phyloP scores from a whole-genome alignment of 345 rosid species.

The Rhizophora apiculata region DNA sequence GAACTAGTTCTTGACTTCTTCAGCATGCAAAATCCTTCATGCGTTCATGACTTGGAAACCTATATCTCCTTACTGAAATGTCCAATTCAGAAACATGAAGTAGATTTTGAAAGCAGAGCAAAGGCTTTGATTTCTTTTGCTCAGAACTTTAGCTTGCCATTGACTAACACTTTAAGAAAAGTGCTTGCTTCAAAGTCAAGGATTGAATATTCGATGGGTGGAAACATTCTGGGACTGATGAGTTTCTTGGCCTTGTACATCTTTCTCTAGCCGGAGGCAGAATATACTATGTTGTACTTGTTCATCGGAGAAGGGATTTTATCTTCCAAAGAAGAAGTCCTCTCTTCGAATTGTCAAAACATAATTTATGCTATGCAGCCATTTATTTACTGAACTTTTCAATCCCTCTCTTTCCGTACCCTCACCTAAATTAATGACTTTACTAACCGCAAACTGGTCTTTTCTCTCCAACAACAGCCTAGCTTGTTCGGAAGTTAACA shows the following conservation, averaged over 20 bases:
- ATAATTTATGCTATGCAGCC: too few species aligned
- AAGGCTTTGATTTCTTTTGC: slow-evolving; percentile 5
- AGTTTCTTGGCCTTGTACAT: slow-evolving; percentile 20
- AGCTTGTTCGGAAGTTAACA: too few species aligned
- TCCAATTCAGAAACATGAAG: slow-evolving; percentile 12
- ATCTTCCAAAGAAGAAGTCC: slow-evolving; percentile 15
- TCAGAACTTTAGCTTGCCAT: neutral
- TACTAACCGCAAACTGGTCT: too few species aligned
- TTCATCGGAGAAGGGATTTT: too few species aligned
- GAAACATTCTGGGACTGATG: slow-evolving; percentile 15
- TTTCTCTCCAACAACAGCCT: too few species aligned
- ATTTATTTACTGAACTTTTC: too few species aligned
- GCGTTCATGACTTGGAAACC: slow-evolving; percentile 72
- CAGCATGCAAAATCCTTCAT: slow-evolving; percentile 63
- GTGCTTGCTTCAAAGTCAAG: slow-evolving; percentile 15
- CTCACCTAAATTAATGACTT: too few species aligned
- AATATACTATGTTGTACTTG: neutral
- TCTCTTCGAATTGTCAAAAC: too few species aligned
- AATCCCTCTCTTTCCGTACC: too few species aligned
- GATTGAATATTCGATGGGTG: slow-evolving; percentile 12
- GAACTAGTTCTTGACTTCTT: slow-evolving; percentile 67
- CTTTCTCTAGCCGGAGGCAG: slow-evolving; percentile 6
- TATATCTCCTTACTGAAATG: slow-evolving; percentile 51
- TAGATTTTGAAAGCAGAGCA: neutral
- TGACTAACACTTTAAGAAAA: slow-evolving; percentile 8